phyloP scores from a whole-genome alignment of 73 alveolate genomes.

The Stentor coeruleus region DNA sequence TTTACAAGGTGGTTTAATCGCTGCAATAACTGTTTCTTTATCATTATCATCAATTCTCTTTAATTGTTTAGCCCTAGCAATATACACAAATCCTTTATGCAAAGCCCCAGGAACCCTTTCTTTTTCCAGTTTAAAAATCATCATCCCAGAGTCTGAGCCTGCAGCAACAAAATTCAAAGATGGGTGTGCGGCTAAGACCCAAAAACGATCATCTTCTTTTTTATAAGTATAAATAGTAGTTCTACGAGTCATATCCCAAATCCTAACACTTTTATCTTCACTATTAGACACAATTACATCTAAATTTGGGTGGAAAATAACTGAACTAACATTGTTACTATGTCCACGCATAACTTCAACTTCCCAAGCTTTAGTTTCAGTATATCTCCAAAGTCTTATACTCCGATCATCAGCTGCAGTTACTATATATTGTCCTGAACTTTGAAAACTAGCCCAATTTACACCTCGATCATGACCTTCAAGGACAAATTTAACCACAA shows the following conservation, averaged over 20 bases:
- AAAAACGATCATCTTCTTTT: conserved; percentile 94
- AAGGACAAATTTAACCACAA: conserved; percentile 87
- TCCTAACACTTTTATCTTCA: conserved; percentile 90
- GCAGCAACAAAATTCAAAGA: conserved; percentile 85
- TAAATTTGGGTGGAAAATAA: conserved; percentile 76
- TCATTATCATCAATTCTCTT: conserved; percentile 49
- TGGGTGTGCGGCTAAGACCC: conserved; percentile 93
- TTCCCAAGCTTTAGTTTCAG: conserved; percentile 87
- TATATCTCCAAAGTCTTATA: conserved; percentile 88
- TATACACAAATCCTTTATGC: conserved; percentile 41
- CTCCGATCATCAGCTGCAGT: conserved; percentile 94
- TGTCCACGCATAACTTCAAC: conserved; percentile 96
- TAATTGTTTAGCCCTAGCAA: conserved; percentile 39
- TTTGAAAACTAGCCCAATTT: conserved; percentile 96
- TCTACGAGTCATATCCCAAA: conserved; percentile 94
- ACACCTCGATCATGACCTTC: conserved; percentile 96
- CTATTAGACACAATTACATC: conserved; percentile 65
- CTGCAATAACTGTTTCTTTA: conserved; percentile 45
- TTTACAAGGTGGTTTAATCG: conserved; percentile 42
- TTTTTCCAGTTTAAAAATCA: conserved; percentile 91
- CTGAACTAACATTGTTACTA: conserved; percentile 90
- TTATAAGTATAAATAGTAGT: conserved; percentile 54
- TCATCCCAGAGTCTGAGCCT: conserved; percentile 91
- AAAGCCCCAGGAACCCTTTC: conserved; percentile 58
- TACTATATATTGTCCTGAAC: conserved; percentile 62